A percentile compares a stretch with the other conserved stretches of the same genome.
Evolutionary conservation across 2,329 filamentous ascomycete genomes (phyloP).

Genomic region (Aureobasidium sp.): DNA sequence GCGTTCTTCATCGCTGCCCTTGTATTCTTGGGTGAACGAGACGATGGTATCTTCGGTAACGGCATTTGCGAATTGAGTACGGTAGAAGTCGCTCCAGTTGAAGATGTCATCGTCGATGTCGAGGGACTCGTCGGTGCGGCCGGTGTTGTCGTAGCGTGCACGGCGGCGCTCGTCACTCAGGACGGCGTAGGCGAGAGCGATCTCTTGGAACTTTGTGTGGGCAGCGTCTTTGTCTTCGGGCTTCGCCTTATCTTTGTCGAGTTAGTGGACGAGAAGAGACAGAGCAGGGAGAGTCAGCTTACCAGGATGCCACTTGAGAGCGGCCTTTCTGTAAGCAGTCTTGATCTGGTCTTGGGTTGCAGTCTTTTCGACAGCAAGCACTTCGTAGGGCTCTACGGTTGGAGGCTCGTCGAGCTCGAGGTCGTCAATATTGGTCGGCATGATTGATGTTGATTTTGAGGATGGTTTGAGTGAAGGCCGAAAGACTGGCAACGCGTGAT

Average conservation of each 20-base stretch:
- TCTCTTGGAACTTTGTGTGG: constrained; percentile 74
- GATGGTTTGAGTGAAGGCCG: no score
- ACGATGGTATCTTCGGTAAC: constrained; percentile 68
- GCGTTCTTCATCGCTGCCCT: constrained; percentile 76
- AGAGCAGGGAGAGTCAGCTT: no score
- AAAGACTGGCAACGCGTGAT: neutral
- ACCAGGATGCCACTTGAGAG: constrained; percentile 66
- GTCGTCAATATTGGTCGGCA: constrained; percentile 36
- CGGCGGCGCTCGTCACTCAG: constrained; percentile 76
- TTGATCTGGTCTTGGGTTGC: constrained; percentile 77
- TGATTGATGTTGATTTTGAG: constrained; percentile 4
- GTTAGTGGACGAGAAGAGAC: no score
- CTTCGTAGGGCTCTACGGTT: constrained; percentile 67
- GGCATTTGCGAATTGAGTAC: constrained; percentile 69
- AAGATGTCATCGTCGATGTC: constrained; percentile 63
- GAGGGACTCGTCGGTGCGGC: constrained; percentile 73
- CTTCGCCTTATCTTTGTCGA: constrained; percentile 58
- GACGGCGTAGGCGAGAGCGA: constrained; percentile 90
- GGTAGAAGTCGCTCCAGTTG: constrained; percentile 85
- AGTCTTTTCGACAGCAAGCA: constrained; percentile 61
- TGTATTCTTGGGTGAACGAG: constrained; percentile 69
- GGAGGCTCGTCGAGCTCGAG: constrained; percentile 51
- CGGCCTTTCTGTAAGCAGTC: constrained; percentile 84
- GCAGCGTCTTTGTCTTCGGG: constrained; percentile 61
- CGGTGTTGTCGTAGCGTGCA: constrained; percentile 80